These are phyloP conservation scores for Elongisporangium anandrum DNA, from an alignment of 352 stramenopile species.

Conservation along the genomic window DNA sequence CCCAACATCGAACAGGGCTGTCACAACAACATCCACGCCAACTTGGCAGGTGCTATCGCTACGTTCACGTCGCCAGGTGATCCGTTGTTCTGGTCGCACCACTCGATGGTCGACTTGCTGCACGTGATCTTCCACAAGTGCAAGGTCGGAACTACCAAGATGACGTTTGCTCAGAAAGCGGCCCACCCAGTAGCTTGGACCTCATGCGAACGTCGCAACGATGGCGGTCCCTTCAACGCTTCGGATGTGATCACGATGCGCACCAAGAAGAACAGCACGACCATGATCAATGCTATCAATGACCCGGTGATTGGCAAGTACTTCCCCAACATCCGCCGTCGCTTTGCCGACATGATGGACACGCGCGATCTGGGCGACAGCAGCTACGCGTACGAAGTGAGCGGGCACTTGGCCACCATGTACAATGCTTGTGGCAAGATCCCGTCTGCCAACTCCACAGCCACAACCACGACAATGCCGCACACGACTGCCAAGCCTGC, in stretches of 20 bases:
- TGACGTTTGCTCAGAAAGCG: slow-evolving; percentile 49
- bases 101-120: slow-evolving; percentile 62
- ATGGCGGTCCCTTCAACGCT: slow-evolving; percentile 32
- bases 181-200: slow-evolving; percentile 35
- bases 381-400: slow-evolving; percentile 62
- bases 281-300: slow-evolving; percentile 26
- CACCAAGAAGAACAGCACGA: slow-evolving; percentile 27
- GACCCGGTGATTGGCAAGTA: slow-evolving; percentile 37
- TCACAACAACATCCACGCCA: slow-evolving; percentile 64
- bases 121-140: slow-evolving; percentile 75
- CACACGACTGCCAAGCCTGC: neutral
- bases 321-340: slow-evolving; percentile 28
- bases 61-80: slow-evolving; percentile 45
- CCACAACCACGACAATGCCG: neutral
- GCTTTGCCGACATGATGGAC: slow-evolving; percentile 44
- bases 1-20: slow-evolving; percentile 32
- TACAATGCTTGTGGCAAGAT: slow-evolving; percentile 12
- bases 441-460: neutral
- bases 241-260: slow-evolving; percentile 38
- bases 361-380: slow-evolving; percentile 32
- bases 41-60: slow-evolving; percentile 37
- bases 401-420: slow-evolving; percentile 17
- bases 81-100: slow-evolving; percentile 77
- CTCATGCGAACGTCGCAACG: slow-evolving; percentile 32
- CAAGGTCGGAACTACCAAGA: slow-evolving; percentile 27